Percentiles rank a stretch among this genome's conserved stretches.
Evolutionary conservation across 306 rosid genomes (phyloP).

Genomic region (Glycine latifolia): DNA sequence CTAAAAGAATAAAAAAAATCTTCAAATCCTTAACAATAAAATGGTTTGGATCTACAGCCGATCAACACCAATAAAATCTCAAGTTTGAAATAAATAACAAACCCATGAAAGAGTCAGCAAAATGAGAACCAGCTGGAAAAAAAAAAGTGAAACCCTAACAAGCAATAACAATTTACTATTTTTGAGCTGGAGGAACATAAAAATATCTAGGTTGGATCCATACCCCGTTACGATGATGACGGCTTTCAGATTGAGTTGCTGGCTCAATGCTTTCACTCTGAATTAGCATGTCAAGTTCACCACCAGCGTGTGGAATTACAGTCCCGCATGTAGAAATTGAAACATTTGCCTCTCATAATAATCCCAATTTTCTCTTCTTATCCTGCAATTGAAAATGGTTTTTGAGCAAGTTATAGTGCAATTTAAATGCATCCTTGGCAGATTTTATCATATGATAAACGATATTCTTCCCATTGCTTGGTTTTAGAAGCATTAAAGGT

Average conservation of each 20-base stretch:
- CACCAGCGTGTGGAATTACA: not conserved
- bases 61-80: no score
- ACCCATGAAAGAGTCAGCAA: not conserved
- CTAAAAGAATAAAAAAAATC: no score
- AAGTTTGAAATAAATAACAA: not conserved
- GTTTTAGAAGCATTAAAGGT: not conserved
- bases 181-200: slow-evolving; percentile 10
- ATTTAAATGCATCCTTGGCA: no score
- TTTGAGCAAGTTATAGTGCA: no score
- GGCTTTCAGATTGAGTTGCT: not conserved
- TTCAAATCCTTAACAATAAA: no score
- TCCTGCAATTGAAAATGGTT: not conserved
- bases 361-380: not conserved
- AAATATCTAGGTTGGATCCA: slow-evolving; percentile 53
- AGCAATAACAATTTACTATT: slow-evolving; percentile 16
- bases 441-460: no score
- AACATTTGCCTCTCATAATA: not conserved
- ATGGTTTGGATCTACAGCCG: no score
- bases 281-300: not conserved
- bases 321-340: slow-evolving; percentile 40
- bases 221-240: slow-evolving; percentile 24
- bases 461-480: not conserved
- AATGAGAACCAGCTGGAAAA: not conserved
- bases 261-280: not conserved
- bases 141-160: not conserved